Base-by-base conservation (phyloP, 208 protist species). In the Wallacemonas sp. region DNA sequence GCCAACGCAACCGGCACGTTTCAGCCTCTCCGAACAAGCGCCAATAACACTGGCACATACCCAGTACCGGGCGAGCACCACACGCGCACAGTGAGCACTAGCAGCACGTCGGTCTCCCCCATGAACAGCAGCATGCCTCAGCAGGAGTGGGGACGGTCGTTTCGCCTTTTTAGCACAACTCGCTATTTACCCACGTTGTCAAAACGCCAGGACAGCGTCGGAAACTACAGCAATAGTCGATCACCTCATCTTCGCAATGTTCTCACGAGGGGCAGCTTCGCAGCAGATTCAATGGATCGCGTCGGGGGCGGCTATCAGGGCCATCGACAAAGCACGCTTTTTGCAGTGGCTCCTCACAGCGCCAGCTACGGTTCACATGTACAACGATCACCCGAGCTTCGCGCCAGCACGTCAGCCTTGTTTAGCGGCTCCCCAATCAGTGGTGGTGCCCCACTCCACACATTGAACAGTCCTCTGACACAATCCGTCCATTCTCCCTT, bases 111-210 rank as follows among this genome's bases (percentile, higher is more conserved):
- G 8, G 72, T 83, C 17, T 90, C 83, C 1, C 75, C 84, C 0
- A 82, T 84, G 49, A 80, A 77, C 46, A 91, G 74, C 41, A 66
- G 65, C 47, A 82, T 65, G 51, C 53, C 53, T 1, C 73, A 69
- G 22, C 73, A 72, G 31, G 89, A 95, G 62, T 92, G 85, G 82
- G 78, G 84, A 2, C 77, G 68, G 4, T 95, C 89, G 21, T 95
- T 95, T 58, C 81, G 85, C 33, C 54, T 95, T 1, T 90, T 90
- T 62, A 91, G 79, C 68, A 76, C 77, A 27, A 75, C 68, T 22
- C 74, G 76, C 30, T 77, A 75, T 22, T 33, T 82, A 8, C 41
- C 58, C 11, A 68, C 8, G 4, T 19, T 26, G 4, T 58, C 51
- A 21, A 26, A 31, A n/a, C 51, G 51, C 4, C 51, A 58, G 8